Base-by-base conservation (phyloP, 75 land plant species). In the Picea glauca region DNA sequence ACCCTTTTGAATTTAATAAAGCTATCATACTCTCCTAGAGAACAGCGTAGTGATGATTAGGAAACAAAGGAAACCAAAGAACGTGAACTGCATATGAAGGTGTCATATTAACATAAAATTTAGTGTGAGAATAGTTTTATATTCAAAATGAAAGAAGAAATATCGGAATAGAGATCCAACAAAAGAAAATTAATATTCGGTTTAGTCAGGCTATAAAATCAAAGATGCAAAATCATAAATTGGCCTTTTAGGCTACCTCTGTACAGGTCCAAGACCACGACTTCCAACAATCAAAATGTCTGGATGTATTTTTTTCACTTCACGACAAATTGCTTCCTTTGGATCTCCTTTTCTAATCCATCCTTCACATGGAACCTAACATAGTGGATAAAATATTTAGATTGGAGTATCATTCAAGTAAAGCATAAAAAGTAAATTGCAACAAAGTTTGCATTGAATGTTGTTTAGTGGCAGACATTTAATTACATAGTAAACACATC, bases 281-380 rank as follows among this genome's bases (percentile, higher is more conserved):
- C 83, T 80, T 32, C 88, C 88, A 54, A 86, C 21, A 59, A 86
- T 78, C 3, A 86, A 79, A 13, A 86, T 77, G 77, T 86, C 88
- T n/a, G 88, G 88, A 38, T 78, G 79, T 38, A 73, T 18, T 33
- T 68, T 85, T 12, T 62, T 13, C 74, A 79, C 88, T 80, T 86
- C 88, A 46, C 65, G 60, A 64, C 88, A 86, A 20, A 86, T 85
- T 14, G 74, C 68, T 56, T 72, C 77, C 80, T 85, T 86, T n/a
- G 88, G 79, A 77, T 86, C 87, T 76, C 88, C 88, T 75, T 73
- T 77, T 70, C 74, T 80, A 30, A 86, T 30, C 88, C 87, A 84
- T 33, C 77, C 88, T 77, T 85, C 74, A 74, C 87, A 86, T 7
- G 78, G 79, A 58, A 86, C 74, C 88, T 86, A 65, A n/a, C 62